Evolutionary conservation across 2,329 filamentous ascomycete genomes (phyloP), one percentile per base, ranked within the genome.

Genomic region (Clarireedia homoeocarpa): DNA sequence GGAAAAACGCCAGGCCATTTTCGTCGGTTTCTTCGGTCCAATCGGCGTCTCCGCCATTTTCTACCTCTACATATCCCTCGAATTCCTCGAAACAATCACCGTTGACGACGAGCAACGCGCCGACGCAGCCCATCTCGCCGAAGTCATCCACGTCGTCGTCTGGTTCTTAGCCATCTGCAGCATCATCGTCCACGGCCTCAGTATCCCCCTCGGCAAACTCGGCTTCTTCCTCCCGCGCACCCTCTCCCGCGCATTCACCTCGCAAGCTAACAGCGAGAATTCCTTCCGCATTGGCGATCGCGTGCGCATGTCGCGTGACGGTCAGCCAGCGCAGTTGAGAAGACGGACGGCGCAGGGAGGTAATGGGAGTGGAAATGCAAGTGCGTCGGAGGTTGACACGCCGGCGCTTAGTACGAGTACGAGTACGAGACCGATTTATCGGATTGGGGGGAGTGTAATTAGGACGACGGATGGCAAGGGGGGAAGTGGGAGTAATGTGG

Each of bases 11-110:
- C 90, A 95, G 62, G 90, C 90, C 1, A 72, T 88, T 0, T 96
- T 95, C 66, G 88, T 94, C 6, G 91, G 91, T 0, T 96, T 95
- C 74, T 96, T 96, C 62, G 91, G 91, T 0, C 91, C 91, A 0
- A 91, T 96, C 55, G 91, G 92, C 2, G 91, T 96, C 1, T 89
- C 88, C 15, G 91, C 90, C 1, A 81, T 96, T 20, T 96, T 95
- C 69, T 96, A 96, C 68, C 77, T 96, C 5, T 95, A 91, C 66
- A 76, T 96, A 59, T 85, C 81, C 42, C 71, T 88, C 1, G 88
- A 95, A 24, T 96, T 91, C 59, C 75, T 96, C 50, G 72, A 70
- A 30, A 72, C 58, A 2, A 66, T 82, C n/a, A 80, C 77, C 0
- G 79, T 83, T 6, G 74, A 88, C 52, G 84, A 81, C 0, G 67